Conservation (phyloP, 2,329 filamentous ascomycete species). For the Verticillium longisporum region DNA sequence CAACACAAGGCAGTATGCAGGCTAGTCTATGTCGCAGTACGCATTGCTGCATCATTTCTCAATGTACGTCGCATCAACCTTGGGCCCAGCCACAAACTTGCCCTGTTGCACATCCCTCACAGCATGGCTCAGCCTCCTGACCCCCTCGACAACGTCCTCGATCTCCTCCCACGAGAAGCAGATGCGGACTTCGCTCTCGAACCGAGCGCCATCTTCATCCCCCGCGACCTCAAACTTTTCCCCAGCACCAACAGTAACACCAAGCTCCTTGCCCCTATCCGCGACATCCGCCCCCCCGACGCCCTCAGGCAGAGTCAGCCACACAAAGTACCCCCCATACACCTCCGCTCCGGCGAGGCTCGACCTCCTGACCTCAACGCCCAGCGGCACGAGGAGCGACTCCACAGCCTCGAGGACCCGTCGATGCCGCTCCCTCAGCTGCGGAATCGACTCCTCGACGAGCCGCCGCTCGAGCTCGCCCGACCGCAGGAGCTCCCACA, state of each 20-base stretch:
- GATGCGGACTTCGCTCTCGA: constrained; percentile 55
- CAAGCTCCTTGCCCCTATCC: constrained; percentile 48
- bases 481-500: constrained; percentile 38
- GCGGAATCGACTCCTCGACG: constrained; percentile 31
- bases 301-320: constrained; percentile 56
- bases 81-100: neutral
- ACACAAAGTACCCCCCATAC: constrained; percentile 82
- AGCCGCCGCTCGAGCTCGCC: constrained; percentile 40
- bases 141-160: constrained; percentile 57
- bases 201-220: constrained; percentile 45
- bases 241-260: constrained; percentile 62
- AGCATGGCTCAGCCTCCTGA: constrained; percentile 53
- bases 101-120: constrained; percentile 23
- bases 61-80: neutral
- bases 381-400: constrained; percentile 54
- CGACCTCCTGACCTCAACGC: constrained; percentile 37
- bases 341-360: constrained; percentile 29
- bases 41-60: neutral
- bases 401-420: constrained; percentile 53
- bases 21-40: no score
- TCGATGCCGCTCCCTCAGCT: constrained; percentile 35
- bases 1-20: no score
- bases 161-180: constrained; percentile 71
- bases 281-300: constrained; percentile 49
- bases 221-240: constrained; percentile 61